Conservation (phyloP, 805 yeast genomes). For the Jamesozyma jinghongensis region DNA sequence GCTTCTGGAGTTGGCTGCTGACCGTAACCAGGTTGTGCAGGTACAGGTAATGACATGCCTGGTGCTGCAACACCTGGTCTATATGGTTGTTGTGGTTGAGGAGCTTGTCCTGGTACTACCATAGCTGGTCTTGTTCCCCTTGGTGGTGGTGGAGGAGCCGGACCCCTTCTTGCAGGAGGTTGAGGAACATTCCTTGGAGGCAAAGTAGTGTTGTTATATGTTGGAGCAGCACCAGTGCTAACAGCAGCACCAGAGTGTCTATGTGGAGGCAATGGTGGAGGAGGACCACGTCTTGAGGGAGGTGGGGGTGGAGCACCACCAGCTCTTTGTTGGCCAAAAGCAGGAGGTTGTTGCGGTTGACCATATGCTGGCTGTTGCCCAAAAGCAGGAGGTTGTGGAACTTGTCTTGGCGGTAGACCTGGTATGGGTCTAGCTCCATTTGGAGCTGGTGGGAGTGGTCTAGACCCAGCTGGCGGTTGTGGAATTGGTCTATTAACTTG, state of each 20-base stretch:
- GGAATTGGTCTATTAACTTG: constrained; percentile 15
- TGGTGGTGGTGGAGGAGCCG: constrained; percentile 13
- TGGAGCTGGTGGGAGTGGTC: constrained; percentile 6
- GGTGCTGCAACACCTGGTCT: background rate
- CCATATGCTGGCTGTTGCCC: constrained; percentile 13
- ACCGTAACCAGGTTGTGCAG: constrained; percentile 3
- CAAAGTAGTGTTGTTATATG: background rate
- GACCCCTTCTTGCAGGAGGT: constrained; percentile 14
- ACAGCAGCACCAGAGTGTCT: constrained; percentile 11
- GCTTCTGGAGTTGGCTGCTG: background rate
- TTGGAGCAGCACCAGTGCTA: background rate
- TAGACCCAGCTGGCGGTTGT: constrained; percentile 7
- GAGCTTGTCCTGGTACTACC: background rate
- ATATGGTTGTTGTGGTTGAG: constrained; percentile 3
- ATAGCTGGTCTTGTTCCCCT: constrained; percentile 1
- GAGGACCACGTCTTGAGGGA: constrained; percentile 27
- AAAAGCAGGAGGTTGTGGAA: constrained; percentile 13
- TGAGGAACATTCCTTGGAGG: constrained; percentile 19
- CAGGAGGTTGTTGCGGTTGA: background rate
- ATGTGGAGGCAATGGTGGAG: constrained; percentile 26
- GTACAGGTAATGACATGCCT: constrained; percentile 1
- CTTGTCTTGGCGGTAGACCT: constrained; percentile 18
- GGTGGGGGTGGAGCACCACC: constrained; percentile 19
- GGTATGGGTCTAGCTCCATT: constrained; percentile 13
- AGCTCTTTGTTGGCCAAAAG: background rate